Percentiles rank a stretch among this genome's conserved stretches.
These are phyloP conservation scores for Novakomyces olei DNA, from an alignment of 805 yeast species.

Conservation along the genomic window DNA sequence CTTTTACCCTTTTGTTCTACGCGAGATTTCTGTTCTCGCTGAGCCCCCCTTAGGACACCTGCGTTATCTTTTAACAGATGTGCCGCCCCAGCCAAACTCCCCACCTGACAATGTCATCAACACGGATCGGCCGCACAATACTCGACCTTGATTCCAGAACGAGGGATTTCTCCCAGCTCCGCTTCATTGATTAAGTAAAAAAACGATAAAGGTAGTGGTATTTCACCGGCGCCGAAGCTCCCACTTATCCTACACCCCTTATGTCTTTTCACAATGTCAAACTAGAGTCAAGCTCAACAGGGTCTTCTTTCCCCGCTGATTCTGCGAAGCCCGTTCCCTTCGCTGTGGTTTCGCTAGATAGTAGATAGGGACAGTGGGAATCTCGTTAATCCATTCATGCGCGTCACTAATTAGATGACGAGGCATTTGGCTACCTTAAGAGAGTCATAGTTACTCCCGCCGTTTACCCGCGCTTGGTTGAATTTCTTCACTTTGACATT, in stretches of 20 bases:
- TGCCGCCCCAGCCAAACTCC: constrained; percentile 28
- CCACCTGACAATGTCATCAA: constrained; percentile 20
- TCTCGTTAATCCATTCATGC: constrained; percentile 12
- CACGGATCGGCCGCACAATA: constrained; percentile 16
- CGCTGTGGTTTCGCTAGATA: constrained; percentile 15
- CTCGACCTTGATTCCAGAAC: constrained; percentile 18
- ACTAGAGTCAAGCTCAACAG: constrained; percentile 22
- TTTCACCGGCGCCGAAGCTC: constrained; percentile 26
- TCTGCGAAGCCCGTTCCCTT: constrained; percentile 10
- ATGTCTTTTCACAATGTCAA: constrained; percentile 22
- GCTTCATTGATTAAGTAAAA: constrained; percentile 20
- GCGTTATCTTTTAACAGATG: constrained; percentile 27
- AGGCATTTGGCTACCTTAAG: constrained; percentile 19
- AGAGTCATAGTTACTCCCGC: constrained; percentile 27
- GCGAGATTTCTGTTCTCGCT: constrained; percentile 28
- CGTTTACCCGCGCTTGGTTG: constrained; percentile 27
- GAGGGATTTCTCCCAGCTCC: constrained; percentile 20
- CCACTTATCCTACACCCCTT: constrained; percentile 23
- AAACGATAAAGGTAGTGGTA: constrained; percentile 24
- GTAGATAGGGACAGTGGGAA: constrained; percentile 16
- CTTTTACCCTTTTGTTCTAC: constrained; percentile 27
- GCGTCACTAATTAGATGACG: constrained; percentile 12
- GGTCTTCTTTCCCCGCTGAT: constrained; percentile 21
- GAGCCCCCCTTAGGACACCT: constrained; percentile 26
- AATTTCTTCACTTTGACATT: constrained; percentile 23